These are phyloP conservation scores for Fraxinus velutina DNA, from an alignment of 305 asterid species.

Conservation along the genomic window DNA sequence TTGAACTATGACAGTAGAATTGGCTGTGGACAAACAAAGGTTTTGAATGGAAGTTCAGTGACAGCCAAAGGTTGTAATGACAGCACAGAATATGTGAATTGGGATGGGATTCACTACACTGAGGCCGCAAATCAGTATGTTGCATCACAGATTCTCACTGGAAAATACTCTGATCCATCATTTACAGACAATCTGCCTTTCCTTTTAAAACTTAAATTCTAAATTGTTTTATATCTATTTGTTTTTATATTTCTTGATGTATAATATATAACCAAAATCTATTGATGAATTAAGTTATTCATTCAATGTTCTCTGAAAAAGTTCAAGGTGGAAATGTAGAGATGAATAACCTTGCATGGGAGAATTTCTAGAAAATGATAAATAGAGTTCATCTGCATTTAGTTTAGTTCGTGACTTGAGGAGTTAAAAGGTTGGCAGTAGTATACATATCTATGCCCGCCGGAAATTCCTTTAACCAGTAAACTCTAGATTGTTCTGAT, in stretches of 20 bases:
- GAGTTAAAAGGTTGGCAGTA: too few species aligned
- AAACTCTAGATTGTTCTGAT: not conserved
- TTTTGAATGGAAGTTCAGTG: slow-evolving; percentile 60
- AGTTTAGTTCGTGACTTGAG: too few species aligned
- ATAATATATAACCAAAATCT: not conserved
- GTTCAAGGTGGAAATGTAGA: not conserved
- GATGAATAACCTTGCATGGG: not conserved
- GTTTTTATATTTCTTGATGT: not conserved
- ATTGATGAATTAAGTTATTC: not conserved
- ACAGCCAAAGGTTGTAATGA: slow-evolving; percentile 80
- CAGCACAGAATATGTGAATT: slow-evolving; percentile 64
- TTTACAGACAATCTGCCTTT: slow-evolving; percentile 81
- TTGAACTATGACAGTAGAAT: slow-evolving; percentile 74
- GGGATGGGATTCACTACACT: slow-evolving; percentile 96
- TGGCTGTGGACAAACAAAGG: slow-evolving; percentile 75
- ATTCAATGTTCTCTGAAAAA: not conserved
- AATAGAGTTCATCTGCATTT: not conserved
- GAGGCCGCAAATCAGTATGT: slow-evolving; percentile 87
- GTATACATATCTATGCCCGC: too few species aligned
- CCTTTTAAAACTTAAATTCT: slow-evolving; percentile 71
- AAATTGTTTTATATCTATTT: slow-evolving; percentile 11
- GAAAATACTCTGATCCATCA: slow-evolving; percentile 81
- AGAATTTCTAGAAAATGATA: not conserved
- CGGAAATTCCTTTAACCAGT: not conserved
- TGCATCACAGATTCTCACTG: slow-evolving; percentile 72